Evolutionary conservation across 352 stramenopile genomes (phyloP).

Genomic region (Pythium vanterpoolii): DNA sequence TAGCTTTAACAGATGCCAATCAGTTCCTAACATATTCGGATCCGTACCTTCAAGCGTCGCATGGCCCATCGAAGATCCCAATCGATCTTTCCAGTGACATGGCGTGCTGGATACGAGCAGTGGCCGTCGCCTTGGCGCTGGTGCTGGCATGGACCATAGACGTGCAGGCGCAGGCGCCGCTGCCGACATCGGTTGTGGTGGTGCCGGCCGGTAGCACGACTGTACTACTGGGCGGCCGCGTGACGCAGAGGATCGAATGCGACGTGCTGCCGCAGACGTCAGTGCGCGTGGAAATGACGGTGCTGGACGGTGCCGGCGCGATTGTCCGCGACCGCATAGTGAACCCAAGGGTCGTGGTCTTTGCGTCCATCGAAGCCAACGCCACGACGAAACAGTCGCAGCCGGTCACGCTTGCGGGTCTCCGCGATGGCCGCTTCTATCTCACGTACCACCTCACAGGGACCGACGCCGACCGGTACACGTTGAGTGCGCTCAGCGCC

Average conservation of each 20-base stretch:
- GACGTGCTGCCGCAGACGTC: conserved; percentile 34
- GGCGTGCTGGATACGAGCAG: background rate
- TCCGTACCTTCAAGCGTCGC: conserved; percentile 19
- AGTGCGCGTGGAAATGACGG: conserved; percentile 43
- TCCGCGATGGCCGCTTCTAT: conserved; percentile 43
- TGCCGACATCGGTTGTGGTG: conserved; percentile 23
- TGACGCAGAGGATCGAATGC: conserved; percentile 44
- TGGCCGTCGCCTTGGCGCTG: background rate
- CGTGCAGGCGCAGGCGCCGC: background rate
- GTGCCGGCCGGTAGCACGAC: conserved; percentile 54
- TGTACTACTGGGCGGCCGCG: conserved; percentile 32
- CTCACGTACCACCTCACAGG: conserved; percentile 44
- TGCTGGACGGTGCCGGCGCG: conserved; percentile 35
- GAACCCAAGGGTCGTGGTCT: conserved; percentile 34
- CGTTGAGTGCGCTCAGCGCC: conserved; percentile 42
- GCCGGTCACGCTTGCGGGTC: conserved; percentile 43
- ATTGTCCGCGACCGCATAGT: conserved; percentile 21
- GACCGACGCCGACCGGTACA: conserved; percentile 37
- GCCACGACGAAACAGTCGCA: conserved; percentile 27
- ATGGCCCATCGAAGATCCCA: background rate
- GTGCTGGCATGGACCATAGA: background rate
- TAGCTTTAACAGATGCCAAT: background rate
- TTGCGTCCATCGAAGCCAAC: conserved; percentile 29
- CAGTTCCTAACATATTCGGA: conserved; percentile 3
- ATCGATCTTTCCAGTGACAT: background rate